phyloP scores from a whole-genome alignment of 208 protist genomes.

The Herpetomonas samuelpessoai region DNA sequence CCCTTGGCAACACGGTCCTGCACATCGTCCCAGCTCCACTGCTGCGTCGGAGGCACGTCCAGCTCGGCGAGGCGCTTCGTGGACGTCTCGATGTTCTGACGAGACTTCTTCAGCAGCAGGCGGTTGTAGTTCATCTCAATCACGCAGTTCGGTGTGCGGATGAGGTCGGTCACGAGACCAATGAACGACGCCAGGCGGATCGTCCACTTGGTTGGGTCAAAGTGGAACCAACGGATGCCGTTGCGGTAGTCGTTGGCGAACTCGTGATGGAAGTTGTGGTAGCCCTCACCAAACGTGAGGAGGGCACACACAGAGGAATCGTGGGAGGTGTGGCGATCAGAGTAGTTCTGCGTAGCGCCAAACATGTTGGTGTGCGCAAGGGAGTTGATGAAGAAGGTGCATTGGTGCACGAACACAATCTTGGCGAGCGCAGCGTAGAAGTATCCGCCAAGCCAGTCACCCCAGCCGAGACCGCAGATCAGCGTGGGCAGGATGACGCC shows the following conservation, averaged over 20 bases:
- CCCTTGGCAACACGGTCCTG: slow-evolving; percentile 53
- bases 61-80: slow-evolving; percentile 38
- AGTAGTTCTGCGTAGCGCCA: slow-evolving; percentile 72
- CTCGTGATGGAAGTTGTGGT: slow-evolving; percentile 94
- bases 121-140: slow-evolving; percentile 60
- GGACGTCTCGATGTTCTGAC: slow-evolving; percentile 31
- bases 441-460: slow-evolving; percentile 85
- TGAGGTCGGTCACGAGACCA: slow-evolving; percentile 60
- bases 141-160: slow-evolving; percentile 56
- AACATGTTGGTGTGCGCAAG: slow-evolving; percentile 81
- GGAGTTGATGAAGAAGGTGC: slow-evolving; percentile 93
- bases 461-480: slow-evolving; percentile 79
- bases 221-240: slow-evolving; percentile 89
- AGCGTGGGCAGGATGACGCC: slow-evolving; percentile 84
- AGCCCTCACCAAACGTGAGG: slow-evolving; percentile 89
- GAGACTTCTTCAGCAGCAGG: slow-evolving; percentile 43
- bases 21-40: slow-evolving; percentile 66
- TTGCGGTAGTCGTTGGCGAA: slow-evolving; percentile 92
- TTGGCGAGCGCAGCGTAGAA: slow-evolving; percentile 79
- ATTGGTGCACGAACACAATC: slow-evolving; percentile 86
- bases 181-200: slow-evolving; percentile 63
- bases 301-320: slow-evolving; percentile 83
- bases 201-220: slow-evolving; percentile 90
- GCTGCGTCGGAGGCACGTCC: slow-evolving; percentile 28
- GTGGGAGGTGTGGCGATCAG: slow-evolving; percentile 73